Percentiles rank a stretch among this genome's conserved stretches.
Evolutionary conservation across 345 rosid genomes (phyloP).

Genomic region (Xanthoceras sorbifolium): DNA sequence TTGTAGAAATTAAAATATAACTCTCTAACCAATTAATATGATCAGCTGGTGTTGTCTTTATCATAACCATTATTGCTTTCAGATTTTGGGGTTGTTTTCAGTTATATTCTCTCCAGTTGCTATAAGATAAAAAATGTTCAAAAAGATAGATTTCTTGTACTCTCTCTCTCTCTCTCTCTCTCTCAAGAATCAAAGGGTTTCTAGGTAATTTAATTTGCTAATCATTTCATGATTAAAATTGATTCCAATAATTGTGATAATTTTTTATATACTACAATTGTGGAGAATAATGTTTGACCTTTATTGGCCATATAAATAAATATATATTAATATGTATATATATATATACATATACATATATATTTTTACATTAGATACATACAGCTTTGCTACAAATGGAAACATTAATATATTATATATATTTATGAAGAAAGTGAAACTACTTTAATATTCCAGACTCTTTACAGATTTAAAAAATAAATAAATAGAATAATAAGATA

Average conservation of each 20-base stretch:
- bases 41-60: background rate
- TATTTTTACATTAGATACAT: background rate
- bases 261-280: background rate
- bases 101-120: conserved; percentile 2
- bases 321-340: too few relatives aligned
- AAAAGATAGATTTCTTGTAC: background rate
- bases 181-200: too few relatives aligned
- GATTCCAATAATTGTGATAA: background rate
- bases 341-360: too few relatives aligned
- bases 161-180: too few relatives aligned
- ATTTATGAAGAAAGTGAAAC: background rate
- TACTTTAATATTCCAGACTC: background rate
- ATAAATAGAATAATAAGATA: too few relatives aligned
- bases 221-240: background rate
- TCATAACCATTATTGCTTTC: conserved; percentile 5
- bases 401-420: background rate
- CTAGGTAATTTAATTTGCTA: background rate
- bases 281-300: background rate
- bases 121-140: background rate
- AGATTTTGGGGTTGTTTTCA: conserved; percentile 5
- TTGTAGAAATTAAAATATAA: background rate
- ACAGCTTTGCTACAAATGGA: background rate
- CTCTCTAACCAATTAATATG: background rate
- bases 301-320: background rate
- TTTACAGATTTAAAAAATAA: too few relatives aligned